phyloP scores from a whole-genome alignment of 257 asterid species.

The Solanum bulbocastanum region DNA sequence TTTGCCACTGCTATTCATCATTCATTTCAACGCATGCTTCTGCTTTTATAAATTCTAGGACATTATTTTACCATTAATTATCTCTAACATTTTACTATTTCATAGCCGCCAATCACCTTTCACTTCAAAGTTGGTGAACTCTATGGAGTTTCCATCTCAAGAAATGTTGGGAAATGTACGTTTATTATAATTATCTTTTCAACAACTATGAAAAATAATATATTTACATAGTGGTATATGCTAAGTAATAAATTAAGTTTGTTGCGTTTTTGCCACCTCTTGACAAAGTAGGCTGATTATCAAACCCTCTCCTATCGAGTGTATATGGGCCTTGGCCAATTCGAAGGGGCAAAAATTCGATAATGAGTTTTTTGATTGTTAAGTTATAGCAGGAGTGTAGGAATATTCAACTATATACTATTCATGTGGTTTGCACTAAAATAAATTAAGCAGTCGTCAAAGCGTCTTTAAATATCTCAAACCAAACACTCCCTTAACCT shows the following conservation, averaged over 20 bases:
- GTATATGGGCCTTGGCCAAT: neutral
- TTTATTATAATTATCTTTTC: too few relatives aligned
- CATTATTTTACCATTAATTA: neutral
- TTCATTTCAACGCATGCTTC: conserved; percentile 5
- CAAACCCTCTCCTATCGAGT: neutral
- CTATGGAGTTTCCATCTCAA: neutral
- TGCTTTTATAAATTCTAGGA: neutral
- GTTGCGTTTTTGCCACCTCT: neutral
- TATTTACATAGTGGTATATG: neutral
- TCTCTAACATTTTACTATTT: neutral
- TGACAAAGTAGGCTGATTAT: neutral
- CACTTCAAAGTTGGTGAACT: neutral
- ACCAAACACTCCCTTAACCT: neutral
- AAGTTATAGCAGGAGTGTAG: neutral
- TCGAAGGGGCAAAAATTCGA: neutral
- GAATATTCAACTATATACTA: neutral
- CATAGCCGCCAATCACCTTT: conserved; percentile 8
- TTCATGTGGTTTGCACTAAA: neutral
- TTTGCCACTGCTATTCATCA: neutral
- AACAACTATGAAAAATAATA: neutral
- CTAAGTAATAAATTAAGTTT: neutral
- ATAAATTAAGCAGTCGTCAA: neutral
- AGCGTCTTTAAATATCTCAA: neutral
- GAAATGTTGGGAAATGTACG: neutral
- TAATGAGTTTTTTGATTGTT: neutral